phyloP scores from a whole-genome alignment of 2,329 filamentous ascomycete genomes.

The Hypoxylon sp. region DNA sequence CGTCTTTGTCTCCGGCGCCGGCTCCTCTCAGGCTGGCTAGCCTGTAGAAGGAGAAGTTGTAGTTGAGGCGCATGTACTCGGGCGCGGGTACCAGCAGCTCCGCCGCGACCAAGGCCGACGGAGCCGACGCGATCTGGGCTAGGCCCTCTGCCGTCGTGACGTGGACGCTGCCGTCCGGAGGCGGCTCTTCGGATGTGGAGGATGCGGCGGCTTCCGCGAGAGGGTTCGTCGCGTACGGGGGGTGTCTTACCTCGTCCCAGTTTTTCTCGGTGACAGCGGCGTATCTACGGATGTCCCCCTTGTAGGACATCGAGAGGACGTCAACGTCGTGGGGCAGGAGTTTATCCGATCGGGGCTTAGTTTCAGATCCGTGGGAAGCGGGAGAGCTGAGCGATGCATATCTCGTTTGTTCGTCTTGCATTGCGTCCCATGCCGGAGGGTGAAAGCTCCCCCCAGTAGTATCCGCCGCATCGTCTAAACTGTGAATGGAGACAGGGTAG shows the following conservation, averaged over 20 bases:
- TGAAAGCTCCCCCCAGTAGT: background rate
- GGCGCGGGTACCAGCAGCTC: slow-evolving; percentile 30
- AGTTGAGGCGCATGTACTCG: slow-evolving; percentile 36
- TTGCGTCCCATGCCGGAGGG: background rate
- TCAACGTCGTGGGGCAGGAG: slow-evolving; percentile 40
- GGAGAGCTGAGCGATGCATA: background rate
- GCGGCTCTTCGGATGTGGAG: background rate
- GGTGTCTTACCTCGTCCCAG: slow-evolving; percentile 38
- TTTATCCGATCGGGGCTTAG: slow-evolving; percentile 4
- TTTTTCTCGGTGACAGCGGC: background rate
- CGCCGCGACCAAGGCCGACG: slow-evolving; percentile 45
- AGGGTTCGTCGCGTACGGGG: slow-evolving; percentile 19
- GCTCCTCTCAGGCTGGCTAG: background rate
- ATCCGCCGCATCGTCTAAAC: background rate
- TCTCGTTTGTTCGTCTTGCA: background rate
- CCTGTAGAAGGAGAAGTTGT: slow-evolving; percentile 44
- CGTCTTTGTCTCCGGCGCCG: no score
- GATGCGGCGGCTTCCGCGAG: slow-evolving; percentile 15
- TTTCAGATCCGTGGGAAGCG: background rate
- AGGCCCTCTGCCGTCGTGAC: slow-evolving; percentile 32
- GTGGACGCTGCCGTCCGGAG: background rate
- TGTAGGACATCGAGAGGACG: slow-evolving; percentile 23
- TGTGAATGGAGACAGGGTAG: background rate
- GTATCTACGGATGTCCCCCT: background rate
- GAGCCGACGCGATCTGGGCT: slow-evolving; percentile 44